A percentile compares a stretch with the other conserved stretches of the same genome.
Evolutionary conservation across 2,329 filamentous ascomycete species (phyloP).

Genomic region (Lojkania enalia): DNA sequence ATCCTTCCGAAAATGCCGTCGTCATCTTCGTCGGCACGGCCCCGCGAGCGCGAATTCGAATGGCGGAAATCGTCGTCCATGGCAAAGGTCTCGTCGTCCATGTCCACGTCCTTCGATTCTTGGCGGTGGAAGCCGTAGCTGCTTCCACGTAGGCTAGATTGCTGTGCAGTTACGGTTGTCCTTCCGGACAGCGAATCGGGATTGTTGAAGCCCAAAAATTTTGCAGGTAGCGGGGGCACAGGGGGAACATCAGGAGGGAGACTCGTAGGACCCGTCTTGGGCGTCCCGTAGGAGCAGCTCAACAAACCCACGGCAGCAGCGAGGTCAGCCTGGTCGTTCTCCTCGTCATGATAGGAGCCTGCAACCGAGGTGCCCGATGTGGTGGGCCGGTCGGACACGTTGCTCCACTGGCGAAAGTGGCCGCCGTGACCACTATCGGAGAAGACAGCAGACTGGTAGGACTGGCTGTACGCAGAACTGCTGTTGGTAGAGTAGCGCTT

Average conservation of each 20-base stretch:
- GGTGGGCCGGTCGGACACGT: slow-evolving; percentile 70
- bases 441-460: slow-evolving; percentile 74
- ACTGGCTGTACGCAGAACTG: slow-evolving; percentile 65
- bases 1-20: slow-evolving; percentile 95
- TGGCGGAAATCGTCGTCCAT: slow-evolving; percentile 68
- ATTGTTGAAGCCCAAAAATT: slow-evolving; percentile 68
- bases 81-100: slow-evolving; percentile 62
- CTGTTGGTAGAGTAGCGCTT: slow-evolving; percentile 55
- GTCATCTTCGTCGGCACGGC: slow-evolving; percentile 82
- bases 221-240: slow-evolving; percentile 81
- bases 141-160: slow-evolving; percentile 65
- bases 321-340: slow-evolving; percentile 73
- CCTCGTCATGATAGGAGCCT: slow-evolving; percentile 71
- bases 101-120: slow-evolving; percentile 52
- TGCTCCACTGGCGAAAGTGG: slow-evolving; percentile 72
- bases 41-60: slow-evolving; percentile 49
- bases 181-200: slow-evolving; percentile 58
- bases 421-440: slow-evolving; percentile 59
- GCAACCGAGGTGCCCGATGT: slow-evolving; percentile 65
- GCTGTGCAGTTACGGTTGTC: slow-evolving; percentile 59
- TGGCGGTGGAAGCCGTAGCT: slow-evolving; percentile 59
- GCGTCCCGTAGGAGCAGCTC: slow-evolving; percentile 87
- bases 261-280: slow-evolving; percentile 65
- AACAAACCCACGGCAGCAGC: slow-evolving; percentile 88
- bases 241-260: slow-evolving; percentile 77